These are phyloP conservation scores for Knufia petricola DNA, from an alignment of 2,329 filamentous ascomycete species.

Conservation along the genomic window DNA sequence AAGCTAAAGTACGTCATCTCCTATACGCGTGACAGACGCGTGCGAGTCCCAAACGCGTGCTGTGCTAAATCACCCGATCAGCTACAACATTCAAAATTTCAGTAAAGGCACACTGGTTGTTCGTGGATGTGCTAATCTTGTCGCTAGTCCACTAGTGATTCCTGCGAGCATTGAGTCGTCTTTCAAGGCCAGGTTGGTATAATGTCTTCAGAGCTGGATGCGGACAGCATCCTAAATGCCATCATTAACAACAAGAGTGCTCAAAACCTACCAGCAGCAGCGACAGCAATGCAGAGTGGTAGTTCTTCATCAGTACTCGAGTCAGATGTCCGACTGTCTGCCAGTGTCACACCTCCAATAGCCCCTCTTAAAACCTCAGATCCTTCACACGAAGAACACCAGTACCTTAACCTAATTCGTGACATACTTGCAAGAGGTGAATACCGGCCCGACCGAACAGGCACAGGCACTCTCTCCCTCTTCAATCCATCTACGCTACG, in stretches of 20 bases:
- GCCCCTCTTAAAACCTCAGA: neutral
- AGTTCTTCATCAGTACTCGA: neutral
- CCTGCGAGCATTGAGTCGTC: too few relatives aligned
- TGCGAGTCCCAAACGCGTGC: too few relatives aligned
- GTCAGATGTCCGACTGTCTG: neutral
- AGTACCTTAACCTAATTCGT: slow-evolving; percentile 83
- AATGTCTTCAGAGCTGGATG: neutral
- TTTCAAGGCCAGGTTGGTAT: too few relatives aligned
- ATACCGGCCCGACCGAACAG: slow-evolving; percentile 81
- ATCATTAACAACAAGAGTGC: neutral
- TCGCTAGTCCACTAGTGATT: too few relatives aligned
- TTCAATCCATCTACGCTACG: slow-evolving; percentile 81
- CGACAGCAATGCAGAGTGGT: neutral
- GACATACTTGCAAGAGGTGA: slow-evolving; percentile 77
- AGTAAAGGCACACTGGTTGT: too few relatives aligned
- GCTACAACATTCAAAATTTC: too few relatives aligned
- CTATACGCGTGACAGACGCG: too few relatives aligned
- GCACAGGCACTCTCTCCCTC: slow-evolving; percentile 82
- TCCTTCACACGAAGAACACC: slow-evolving; percentile 68
- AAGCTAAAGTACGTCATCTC: too few relatives aligned
- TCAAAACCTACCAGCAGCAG: neutral
- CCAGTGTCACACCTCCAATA: neutral
- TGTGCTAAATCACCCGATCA: too few relatives aligned
- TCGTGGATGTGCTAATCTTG: too few relatives aligned
- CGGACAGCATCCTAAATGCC: slow-evolving; percentile 1